Conservation (phyloP, 768 basidiomycete genomes). For the Boletus sp. region DNA sequence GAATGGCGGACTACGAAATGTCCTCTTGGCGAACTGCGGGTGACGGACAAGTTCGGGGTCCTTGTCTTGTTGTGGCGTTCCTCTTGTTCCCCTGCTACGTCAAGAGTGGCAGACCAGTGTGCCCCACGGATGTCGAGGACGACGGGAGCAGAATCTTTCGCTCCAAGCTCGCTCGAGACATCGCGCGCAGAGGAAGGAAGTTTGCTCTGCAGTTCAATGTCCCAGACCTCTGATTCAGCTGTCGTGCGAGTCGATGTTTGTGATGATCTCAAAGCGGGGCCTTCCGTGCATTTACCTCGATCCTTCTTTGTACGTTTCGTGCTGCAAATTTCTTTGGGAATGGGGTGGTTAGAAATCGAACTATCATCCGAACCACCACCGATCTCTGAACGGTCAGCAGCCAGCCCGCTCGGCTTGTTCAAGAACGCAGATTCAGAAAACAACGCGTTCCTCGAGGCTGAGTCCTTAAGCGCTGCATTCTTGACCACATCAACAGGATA, state of each 20-base stretch:
- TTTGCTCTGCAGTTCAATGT: constrained; percentile 46
- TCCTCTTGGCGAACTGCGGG: background rate
- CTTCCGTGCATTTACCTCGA: background rate
- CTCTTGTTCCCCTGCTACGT: background rate
- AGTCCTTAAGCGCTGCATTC: background rate
- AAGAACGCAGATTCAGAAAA: constrained; percentile 53
- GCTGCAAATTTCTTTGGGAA: constrained; percentile 4
- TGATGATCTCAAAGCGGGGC: background rate
- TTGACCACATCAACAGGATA: background rate
- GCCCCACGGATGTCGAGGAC: constrained; percentile 36
- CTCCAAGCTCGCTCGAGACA: constrained; percentile 17
- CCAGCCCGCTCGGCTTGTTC: constrained; percentile 25
- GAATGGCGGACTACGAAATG: background rate
- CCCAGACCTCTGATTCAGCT: constrained; percentile 50
- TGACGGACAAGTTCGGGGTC: background rate
- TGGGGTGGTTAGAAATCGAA: constrained; percentile 17
- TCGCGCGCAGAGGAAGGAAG: constrained; percentile 22
- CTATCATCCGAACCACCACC: constrained; percentile 3
- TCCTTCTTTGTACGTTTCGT: constrained; percentile 2
- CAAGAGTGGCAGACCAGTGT: constrained; percentile 27
- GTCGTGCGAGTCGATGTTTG: background rate
- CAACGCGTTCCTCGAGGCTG: constrained; percentile 14
- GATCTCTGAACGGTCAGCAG: constrained; percentile 4
- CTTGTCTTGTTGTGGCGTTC: background rate
- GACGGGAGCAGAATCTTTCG: constrained; percentile 26